Evolutionary conservation across 1,284 basidiomycete genomes (phyloP), one percentile per base, ranked within the genome.

Genomic region (Trichosporon inkin): DNA sequence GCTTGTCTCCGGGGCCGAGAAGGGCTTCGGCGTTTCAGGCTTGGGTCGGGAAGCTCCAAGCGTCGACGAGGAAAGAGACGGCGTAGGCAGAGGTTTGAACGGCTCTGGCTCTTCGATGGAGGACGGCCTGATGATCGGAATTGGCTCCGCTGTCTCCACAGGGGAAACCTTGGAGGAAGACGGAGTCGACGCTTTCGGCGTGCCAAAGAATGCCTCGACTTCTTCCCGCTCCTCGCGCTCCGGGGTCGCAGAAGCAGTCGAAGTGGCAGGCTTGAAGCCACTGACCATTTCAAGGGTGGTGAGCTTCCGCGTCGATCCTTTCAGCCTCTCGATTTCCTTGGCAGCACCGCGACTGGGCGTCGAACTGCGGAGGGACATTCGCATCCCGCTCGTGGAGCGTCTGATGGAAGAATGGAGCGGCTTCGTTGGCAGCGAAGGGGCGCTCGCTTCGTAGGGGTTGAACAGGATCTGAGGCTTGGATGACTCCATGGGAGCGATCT

Each of bases 271-370:
- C 53, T 61, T 63, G 40, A 49, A 51, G 11, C 62, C 56, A 32
- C 58, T 59, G n/a, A 69, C 60, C 54, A 62, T 57, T 58, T 69
- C 68, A 17, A 68, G 60, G 1, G 66, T 64, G 3, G 65, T 64
- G 38, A 61, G 47, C 51, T 56, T 61, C 10, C 59, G 61, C 4
- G 55, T 57, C 34, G 60, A 61, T 1, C 44, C 56, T 24, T 56
- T 49, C 16, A 59, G 39, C 6, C 39, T 37, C 38, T 70, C 75
- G 28, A 77, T 63, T 61, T 70, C 69, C 35, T 69, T 72, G 0
- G 75, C 75, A 0, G 75, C 75, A n/a, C 75, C 75, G 34, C 75
- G 63, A 6, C 60, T 64, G 0, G 72, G 69, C 2, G 69, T 70
- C 44, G 64, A 63, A 11, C 57, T 56, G 17, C 63, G 63, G 6